Evolutionary conservation across 2,329 filamentous ascomycete species (phyloP).

Genomic region (Penicillium sp.): DNA sequence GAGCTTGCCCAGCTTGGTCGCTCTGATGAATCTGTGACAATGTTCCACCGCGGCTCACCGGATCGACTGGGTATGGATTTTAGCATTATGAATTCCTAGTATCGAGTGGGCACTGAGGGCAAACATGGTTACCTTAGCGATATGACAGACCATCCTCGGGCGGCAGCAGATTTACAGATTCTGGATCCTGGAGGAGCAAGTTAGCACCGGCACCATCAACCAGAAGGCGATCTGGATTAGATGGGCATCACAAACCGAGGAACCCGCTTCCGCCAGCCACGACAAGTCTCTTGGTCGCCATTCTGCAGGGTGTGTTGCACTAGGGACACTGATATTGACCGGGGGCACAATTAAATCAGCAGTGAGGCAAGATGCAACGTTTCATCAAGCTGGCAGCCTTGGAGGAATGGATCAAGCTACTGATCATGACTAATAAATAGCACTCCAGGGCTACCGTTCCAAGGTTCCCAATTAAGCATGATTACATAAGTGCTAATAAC

Average conservation of each 20-base stretch:
- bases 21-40: conserved; percentile 66
- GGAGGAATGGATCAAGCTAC: not conserved
- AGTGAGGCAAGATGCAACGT: not conserved
- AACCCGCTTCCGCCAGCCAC: conserved; percentile 95
- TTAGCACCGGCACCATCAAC: conserved; percentile 9
- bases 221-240: not conserved
- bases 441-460: too few relatives aligned
- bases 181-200: conserved; percentile 54
- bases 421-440: too few relatives aligned
- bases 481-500: too few relatives aligned
- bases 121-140: conserved; percentile 78
- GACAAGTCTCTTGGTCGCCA: conserved; percentile 71
- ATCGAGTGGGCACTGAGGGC: not conserved
- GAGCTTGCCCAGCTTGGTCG: conserved; percentile 77
- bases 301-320: too few relatives aligned
- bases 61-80: conserved; percentile 70
- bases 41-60: conserved; percentile 80
- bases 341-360: too few relatives aligned
- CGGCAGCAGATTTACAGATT: conserved; percentile 86
- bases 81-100: conserved; percentile 9
- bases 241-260: conserved; percentile 56
- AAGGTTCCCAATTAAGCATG: too few relatives aligned
- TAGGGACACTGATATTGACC: too few relatives aligned
- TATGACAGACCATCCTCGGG: conserved; percentile 84
- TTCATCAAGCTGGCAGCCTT: conserved; percentile 13